These are phyloP conservation scores for Fusarium metavorans DNA, from an alignment of 2,329 filamentous ascomycete genomes.

Conservation along the genomic window DNA sequence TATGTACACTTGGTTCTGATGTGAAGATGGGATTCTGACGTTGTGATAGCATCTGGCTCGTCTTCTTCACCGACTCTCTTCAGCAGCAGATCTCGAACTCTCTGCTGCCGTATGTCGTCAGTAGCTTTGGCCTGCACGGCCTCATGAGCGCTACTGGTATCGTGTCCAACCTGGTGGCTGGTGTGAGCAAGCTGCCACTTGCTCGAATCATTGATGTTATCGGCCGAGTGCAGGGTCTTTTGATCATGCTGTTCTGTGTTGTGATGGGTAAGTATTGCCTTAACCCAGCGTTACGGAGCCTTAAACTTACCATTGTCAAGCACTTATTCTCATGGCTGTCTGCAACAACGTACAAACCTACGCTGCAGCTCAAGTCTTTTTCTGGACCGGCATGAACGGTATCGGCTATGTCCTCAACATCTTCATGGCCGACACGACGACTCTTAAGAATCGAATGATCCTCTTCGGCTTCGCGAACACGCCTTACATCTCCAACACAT, in stretches of 20 bases:
- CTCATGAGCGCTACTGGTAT: slow-evolving; percentile 61
- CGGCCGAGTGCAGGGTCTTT: slow-evolving; percentile 70
- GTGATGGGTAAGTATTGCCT: background rate
- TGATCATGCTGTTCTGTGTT: slow-evolving; percentile 46
- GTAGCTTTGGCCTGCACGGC: slow-evolving; percentile 59
- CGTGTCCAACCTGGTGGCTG: slow-evolving; percentile 53
- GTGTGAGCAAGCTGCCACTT: slow-evolving; percentile 69
- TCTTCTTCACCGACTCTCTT: slow-evolving; percentile 55
- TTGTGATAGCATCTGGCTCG: slow-evolving; percentile 51
- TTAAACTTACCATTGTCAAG: slow-evolving; percentile 14
- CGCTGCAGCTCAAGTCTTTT: slow-evolving; percentile 68
- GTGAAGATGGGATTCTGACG: background rate
- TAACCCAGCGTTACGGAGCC: too few relatives aligned
- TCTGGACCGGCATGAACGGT: slow-evolving; percentile 22
- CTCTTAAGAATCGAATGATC: slow-evolving; percentile 14
- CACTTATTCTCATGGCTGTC: slow-evolving; percentile 69
- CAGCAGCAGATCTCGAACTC: slow-evolving; percentile 25
- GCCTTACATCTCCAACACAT: slow-evolving; percentile 10
- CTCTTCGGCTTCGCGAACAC: slow-evolving; percentile 6
- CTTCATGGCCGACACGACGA: slow-evolving; percentile 16
- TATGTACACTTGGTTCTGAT: background rate
- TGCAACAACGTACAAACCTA: slow-evolving; percentile 43
- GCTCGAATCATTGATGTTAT: slow-evolving; percentile 73
- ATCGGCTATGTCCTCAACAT: slow-evolving; percentile 17
- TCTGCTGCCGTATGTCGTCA: slow-evolving; percentile 48